Evolutionary conservation across 148 eudicot genomes (phyloP).

Genomic region (Rhododendron kiyosumense): DNA sequence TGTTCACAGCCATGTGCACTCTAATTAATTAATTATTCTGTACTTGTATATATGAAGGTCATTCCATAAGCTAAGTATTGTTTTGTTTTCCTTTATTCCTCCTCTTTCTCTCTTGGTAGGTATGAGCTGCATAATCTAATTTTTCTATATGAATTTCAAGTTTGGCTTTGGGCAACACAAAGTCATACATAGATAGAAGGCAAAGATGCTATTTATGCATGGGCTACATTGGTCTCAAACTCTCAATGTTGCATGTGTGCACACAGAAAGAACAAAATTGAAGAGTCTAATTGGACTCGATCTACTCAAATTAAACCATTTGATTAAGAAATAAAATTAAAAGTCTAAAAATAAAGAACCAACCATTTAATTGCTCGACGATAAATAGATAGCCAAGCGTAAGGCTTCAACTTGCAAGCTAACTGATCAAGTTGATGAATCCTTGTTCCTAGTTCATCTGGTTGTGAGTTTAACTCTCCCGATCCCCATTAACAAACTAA

Average conservation of each 20-base stretch:
- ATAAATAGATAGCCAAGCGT: neutral
- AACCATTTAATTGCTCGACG: neutral
- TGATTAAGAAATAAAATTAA: neutral
- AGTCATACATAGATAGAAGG: neutral
- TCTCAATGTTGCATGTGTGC: neutral
- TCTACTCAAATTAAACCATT: neutral
- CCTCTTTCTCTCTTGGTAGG: neutral
- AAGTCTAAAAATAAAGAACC: neutral
- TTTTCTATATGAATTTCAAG: neutral
- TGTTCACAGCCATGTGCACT: neutral
- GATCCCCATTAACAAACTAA: no score
- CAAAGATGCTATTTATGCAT: neutral
- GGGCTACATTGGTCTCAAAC: neutral
- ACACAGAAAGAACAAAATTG: neutral
- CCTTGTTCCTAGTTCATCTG: no score
- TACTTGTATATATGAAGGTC: neutral
- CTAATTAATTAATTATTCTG: neutral
- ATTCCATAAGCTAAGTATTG: neutral
- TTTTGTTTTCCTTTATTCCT: neutral
- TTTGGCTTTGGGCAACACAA: neutral
- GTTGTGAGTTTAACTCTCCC: no score
- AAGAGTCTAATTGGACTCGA: neutral
- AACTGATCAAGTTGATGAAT: no score
- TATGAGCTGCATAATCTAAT: neutral
- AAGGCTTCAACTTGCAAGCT: neutral